phyloP scores from a whole-genome alignment of 371 early-diverging fungal species.

The Circinella minor region DNA sequence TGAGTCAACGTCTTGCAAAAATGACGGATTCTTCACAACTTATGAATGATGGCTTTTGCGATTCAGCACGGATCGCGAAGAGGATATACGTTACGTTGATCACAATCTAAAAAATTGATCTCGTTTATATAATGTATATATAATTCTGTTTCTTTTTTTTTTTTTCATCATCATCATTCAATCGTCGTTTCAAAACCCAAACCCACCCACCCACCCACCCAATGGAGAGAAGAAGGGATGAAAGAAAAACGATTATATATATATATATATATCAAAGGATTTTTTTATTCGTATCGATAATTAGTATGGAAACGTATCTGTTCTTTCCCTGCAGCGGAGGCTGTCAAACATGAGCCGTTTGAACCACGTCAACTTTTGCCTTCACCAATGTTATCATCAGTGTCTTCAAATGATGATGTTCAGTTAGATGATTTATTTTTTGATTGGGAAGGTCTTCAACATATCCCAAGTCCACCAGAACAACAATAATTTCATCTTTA shows the following conservation, averaged over 20 bases:
- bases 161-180: not conserved
- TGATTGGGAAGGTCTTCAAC: conserved; percentile 23
- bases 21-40: conserved; percentile 22
- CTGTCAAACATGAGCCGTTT: conserved; percentile 10
- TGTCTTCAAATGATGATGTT: conserved; percentile 15
- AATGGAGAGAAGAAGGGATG: conserved; percentile 10
- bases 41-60: conserved; percentile 58
- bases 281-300: not conserved
- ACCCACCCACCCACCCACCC: conserved; percentile 13
- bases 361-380: conserved; percentile 15
- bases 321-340: conserved; percentile 29
- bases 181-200: conserved; percentile 7
- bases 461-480: not conserved
- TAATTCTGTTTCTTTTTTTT: no score
- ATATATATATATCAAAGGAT: not conserved
- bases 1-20: conserved; percentile 59
- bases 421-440: conserved; percentile 23
- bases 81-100: conserved; percentile 8
- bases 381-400: conserved; percentile 18
- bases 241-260: not conserved
- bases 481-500: not conserved
- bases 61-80: conserved; percentile 52
- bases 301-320: not conserved
- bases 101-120: not conserved
- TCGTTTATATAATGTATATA: no score